Evolutionary conservation across 129 eudicot species (phyloP), one percentile per base, ranked within the genome.

Genomic region (Centrapalus pauciflorus): DNA sequence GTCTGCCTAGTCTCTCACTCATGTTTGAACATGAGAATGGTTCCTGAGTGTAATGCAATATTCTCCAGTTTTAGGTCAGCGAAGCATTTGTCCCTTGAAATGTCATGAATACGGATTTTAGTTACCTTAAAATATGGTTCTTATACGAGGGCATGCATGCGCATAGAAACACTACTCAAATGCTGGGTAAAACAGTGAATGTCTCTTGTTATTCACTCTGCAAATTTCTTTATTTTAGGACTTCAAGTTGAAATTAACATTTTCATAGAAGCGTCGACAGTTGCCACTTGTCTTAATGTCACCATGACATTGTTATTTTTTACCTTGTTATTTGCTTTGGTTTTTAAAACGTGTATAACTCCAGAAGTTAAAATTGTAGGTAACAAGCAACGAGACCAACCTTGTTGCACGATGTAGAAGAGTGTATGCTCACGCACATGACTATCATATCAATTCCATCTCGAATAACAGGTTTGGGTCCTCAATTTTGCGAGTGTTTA

Each of bases 371-470:
- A 30, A 58, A 8, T 48, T 70, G 74, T 62, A 93, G 99, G 96
- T 93, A 66, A 84, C 99, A 35, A 82, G 90, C 85, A 79, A 80
- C 12, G 99, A 93, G 77, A 88, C 96, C 56, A 93, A 84, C 84
- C 96, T 85, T 50, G 76, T 83, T 72, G 95, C 99, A 52, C 79
- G 95, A 77, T 93, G 99, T 74, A 84, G 98, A 69, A 88, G 98
- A 76, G 95, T 93, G 50, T 93, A 93, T 80, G 98, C 98, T 46
- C 96, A 93, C 86, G 99, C 99, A 25, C 99, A 93, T 82, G 99
- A 93, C 72, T 93, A 93, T 71, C 99, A 93, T 72, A 86, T 93
- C 68, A 93, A 93, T 75, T 93, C 99, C 13, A 93, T 93, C 49
- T 93, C 99, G 29, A 88, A 79, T 79, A 89, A 89, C 84, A 93